Evolutionary conservation across 75 land plant genomes (phyloP).

Genomic region (Larix kaempferi): DNA sequence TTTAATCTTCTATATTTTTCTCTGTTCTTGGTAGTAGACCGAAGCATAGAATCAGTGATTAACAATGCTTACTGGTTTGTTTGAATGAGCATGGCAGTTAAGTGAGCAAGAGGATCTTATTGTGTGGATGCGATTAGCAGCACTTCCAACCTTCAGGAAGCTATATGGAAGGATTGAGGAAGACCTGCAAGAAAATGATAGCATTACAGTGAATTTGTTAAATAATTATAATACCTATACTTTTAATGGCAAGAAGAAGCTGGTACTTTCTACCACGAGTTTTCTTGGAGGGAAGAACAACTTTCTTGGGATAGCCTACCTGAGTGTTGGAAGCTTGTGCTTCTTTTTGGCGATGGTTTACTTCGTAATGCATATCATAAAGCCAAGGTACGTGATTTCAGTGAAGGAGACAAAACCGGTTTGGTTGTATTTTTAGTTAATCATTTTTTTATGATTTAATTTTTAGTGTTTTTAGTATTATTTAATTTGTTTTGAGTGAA

Average conservation of each 20-base stretch:
- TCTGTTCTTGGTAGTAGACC: not conserved
- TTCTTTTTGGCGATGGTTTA: constrained; percentile 47
- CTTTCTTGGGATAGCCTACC: constrained; percentile 66
- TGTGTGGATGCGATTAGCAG: constrained; percentile 87
- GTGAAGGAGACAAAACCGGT: constrained; percentile 20
- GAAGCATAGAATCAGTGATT: not conserved
- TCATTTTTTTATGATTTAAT: no score
- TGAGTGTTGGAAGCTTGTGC: constrained; percentile 60
- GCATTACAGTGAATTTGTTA: constrained; percentile 34
- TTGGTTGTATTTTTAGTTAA: no score
- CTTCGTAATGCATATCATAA: constrained; percentile 10
- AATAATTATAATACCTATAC: constrained; percentile 78
- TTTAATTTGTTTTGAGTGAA: no score
- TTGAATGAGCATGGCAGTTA: constrained; percentile 26
- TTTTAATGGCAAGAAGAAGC: constrained; percentile 70
- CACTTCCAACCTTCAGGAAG: constrained; percentile 77
- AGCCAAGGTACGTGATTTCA: constrained; percentile 13
- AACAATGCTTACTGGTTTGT: not conserved
- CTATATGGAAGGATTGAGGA: constrained; percentile 72
- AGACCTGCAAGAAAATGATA: constrained; percentile 40
- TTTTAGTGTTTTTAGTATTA: no score
- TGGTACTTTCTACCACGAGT: constrained; percentile 78
- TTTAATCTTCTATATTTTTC: not conserved
- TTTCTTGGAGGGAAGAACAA: constrained; percentile 72
- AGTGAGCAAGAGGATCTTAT: constrained; percentile 62